Base-by-base conservation (phyloP, 352 stramenopile genomes). In the Phytophthora pisi region DNA sequence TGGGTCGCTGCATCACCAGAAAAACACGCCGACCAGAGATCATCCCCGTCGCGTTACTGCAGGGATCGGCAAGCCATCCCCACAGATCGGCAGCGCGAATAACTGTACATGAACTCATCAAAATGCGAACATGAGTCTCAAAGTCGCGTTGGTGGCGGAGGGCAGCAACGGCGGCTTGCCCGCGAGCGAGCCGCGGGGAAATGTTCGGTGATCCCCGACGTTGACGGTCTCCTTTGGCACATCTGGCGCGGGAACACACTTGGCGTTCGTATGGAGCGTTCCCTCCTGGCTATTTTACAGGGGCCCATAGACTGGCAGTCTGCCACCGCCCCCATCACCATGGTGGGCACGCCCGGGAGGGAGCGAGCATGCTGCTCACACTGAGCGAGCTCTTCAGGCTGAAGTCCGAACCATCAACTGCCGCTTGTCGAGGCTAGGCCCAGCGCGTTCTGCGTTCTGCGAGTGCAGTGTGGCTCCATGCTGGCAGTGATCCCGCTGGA, bases 241-340 rank as follows among this genome's bases (percentile, higher is more conserved):
- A 64, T 64, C 47, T 64, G 54, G n/a, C 42, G 38, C 42, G 54
- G 54, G 55, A 51, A 28, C 10, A 16, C 30, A 47, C 57, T 64
- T 50, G 31, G 28, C 13, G n/a, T 42, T 62, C 16, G 55, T 62
- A 62, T 54, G 26, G 42, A 15, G 24, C 16, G 40, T 26, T 53
- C 43, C 45, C 45, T 30, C 24, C 20, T 53, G 23, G 53, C 49
- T 30, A 42, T 57, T 64, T 64, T 50, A 38, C 57, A 50, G 18
- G 31, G 43, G 40, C 15, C 38, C 40, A 60, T 24, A 60, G 20
- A 60, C 55, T 31, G 49, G 23, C 49, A 46, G 49, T 26, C n/a
- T 31, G 20, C 42, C 7, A 30, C 13, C 51, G 38, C 55, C 51
- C 55, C 55, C 56, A 71, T 71, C 64, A 71, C 64, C 57, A 62